These are phyloP conservation scores for Fusarium algeriense DNA, from an alignment of 2,329 filamentous ascomycete genomes.

Conservation along the genomic window DNA sequence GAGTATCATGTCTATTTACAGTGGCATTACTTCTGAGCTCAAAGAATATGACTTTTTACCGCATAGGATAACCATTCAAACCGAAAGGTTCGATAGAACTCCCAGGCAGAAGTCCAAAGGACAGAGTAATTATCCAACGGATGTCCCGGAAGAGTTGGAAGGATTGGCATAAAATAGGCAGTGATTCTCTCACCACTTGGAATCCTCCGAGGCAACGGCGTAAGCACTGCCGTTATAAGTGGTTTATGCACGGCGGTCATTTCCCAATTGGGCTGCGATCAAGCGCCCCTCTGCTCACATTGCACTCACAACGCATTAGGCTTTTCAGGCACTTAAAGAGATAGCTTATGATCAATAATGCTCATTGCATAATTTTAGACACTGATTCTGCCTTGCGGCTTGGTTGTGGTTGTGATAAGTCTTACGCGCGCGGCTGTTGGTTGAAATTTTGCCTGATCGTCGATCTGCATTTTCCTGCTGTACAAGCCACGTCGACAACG, in stretches of 20 bases:
- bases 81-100: too few species aligned
- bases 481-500: not conserved
- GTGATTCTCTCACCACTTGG: not conserved
- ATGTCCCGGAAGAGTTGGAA: not conserved
- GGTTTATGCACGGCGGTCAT: fast-evolving
- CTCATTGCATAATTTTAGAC: too few species aligned
- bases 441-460: not conserved
- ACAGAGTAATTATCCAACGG: too few species aligned
- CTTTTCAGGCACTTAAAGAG: fast-evolving
- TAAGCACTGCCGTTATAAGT: not conserved
- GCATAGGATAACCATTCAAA: too few species aligned
- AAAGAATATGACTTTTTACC: too few species aligned
- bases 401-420: too few species aligned
- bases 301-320: fast-evolving
- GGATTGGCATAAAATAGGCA: not conserved
- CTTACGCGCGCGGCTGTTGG: too few species aligned
- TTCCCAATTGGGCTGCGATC: fast-evolving
- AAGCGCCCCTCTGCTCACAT: not conserved
- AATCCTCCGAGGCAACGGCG: not conserved
- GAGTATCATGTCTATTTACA: too few species aligned
- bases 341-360: not conserved
- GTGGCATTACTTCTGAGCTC: too few species aligned
- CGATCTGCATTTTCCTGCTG: not conserved
- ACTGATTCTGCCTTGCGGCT: too few species aligned
- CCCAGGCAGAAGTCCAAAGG: too few species aligned